Evolutionary conservation across 2,329 filamentous ascomycete species (phyloP), one percentile per base, ranked within the genome.

Genomic region (Cyclaneusma minus): DNA sequence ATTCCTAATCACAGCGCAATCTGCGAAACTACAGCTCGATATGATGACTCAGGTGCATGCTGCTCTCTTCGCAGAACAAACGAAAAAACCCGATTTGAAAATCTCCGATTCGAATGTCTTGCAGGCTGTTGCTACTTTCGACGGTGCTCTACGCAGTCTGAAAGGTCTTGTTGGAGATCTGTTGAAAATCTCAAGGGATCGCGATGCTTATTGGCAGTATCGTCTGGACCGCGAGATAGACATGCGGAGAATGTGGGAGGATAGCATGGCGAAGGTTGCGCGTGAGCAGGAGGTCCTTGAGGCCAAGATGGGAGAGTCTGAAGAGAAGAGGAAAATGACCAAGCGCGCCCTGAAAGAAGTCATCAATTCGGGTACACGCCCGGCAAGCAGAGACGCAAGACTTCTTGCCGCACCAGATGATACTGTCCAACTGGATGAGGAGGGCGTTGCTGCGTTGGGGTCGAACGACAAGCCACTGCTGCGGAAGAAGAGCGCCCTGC

Each of bases 181-280:
- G 6, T 60, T 94, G 24, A 82, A 85, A 26, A 95, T 98, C 43
- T 87, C 85, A 6, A 76, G 80, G 42, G 89, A 98, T 46, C 78
- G 91, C 27, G 89, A 98, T 51, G 74, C 83, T 1, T 93, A 92
- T 49, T 98, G 89, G 89, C 87, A 95, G 50, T 91, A 92, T 47
- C 75, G 85, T 9, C 61, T 98, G 21, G 85, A 93, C 39, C 76
- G 84, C 28, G 89, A 98, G 54, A 75, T 76, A 22, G 82, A 93
- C 47, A 77, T 95, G 55, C 73, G 89, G 19, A 76, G 81, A 32
- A 81, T 98, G 71, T 98, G 89, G 89, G 89, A 98, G 53, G 89
- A 98, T 44, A 95, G 85, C 52, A 94, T 98, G 89, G 84, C 89
- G 7, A 75, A 85, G 42, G 79, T 98, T n/a, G 89, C 85, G 11